Base-by-base conservation (phyloP, 371 early-diverging fungal species). In the Homolaphlyctis polyrhiza region DNA sequence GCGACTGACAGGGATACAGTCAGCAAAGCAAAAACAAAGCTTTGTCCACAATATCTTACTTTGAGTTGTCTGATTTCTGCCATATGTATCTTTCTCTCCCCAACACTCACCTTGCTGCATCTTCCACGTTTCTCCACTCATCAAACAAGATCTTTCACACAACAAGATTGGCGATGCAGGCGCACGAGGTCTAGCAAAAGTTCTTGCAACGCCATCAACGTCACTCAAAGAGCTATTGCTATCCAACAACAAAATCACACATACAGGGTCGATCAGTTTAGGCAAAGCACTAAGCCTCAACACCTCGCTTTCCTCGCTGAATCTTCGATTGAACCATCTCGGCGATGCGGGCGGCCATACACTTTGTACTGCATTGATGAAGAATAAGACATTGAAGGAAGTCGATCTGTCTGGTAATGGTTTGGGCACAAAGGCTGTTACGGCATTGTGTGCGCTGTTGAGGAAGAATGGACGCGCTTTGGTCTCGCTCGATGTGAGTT, bases 141-240 rank as follows among this genome's bases (percentile, higher is more conserved):
- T 39, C n/a, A 59, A 62, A 27, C 4, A 33, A 73, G 80, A 80
- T 60, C 61, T 80, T 5, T 78, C 75, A 6, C 74, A 80, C 61
- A 80, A 80, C 68, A 63, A 71, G 48, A 72, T 80, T 45, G 66
- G 68, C 43, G 75, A 74, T 57, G 14, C 61, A 16, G 76, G 78
- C 2, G 78, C 75, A 23, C 63, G 75, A 27, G 81, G 70, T 0
- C 43, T 80, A 35, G 74, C 81, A 11, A 76, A 69, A 62, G 62
- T 78, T 21, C 57, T 80, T 2, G 43, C 69, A 21, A 51, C 64
- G 1, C 60, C 65, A 29, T 57, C 33, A 1, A 66, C 68, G 39
- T 0, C 25, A 30, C 59, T 77, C 27, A 61, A 57, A 14, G 49
- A 60, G 58, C 65, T 80, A 25, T 66, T 55, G 28, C 64, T 80